Base-by-base conservation (phyloP, 2,329 filamentous ascomycete genomes). In the Pseudogymnoascus sp. region DNA sequence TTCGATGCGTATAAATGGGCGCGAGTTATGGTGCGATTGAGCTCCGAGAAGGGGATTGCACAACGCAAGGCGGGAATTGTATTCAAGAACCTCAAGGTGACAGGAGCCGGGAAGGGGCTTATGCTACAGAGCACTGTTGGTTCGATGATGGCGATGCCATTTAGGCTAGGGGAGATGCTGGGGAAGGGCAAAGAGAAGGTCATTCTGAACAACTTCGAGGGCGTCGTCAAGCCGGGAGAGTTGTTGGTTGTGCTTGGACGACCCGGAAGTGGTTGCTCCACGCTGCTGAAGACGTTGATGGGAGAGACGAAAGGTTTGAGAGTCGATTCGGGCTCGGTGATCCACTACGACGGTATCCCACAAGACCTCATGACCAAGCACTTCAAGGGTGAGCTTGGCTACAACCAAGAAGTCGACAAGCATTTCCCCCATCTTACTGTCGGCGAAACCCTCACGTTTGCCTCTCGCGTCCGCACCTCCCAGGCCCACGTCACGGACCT, bases 371-470 rank as follows among this genome's bases (percentile, higher is more conserved):
- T 86, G 79, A 74, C 77, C 41, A 79, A 79, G 66, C 78, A 86
- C 68, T 89, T 87, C 68, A 81, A 82, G 62, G 85, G 85, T 15
- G 86, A 85, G 73, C 78, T 87, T 1, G 77, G 90, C 13, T 92
- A 93, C 72, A 91, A 91, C 66, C 86, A 90, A 38, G 90, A 93
- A 75, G 80, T 82, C 36, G 88, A 91, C 69, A 81, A 87, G 58
- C 89, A 92, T 71, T 92, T 91, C 66, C 86, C 89, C 0, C 86
- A 89, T 25, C 77, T 94, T 12, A 90, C 87, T 0, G 88, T 92
- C 13, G 85, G 87, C 1, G 81, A 91, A 65, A 93, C 90, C 0
- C 78, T 93, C 0, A 81, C 85, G 62, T 92, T 92, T 69, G 90
- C 90, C 0, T 80, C 89, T 1, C 82, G 86, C 41, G 84, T 84